Conservation (phyloP, 2,329 filamentous ascomycete species). For the Tolypocladium inflatum region DNA sequence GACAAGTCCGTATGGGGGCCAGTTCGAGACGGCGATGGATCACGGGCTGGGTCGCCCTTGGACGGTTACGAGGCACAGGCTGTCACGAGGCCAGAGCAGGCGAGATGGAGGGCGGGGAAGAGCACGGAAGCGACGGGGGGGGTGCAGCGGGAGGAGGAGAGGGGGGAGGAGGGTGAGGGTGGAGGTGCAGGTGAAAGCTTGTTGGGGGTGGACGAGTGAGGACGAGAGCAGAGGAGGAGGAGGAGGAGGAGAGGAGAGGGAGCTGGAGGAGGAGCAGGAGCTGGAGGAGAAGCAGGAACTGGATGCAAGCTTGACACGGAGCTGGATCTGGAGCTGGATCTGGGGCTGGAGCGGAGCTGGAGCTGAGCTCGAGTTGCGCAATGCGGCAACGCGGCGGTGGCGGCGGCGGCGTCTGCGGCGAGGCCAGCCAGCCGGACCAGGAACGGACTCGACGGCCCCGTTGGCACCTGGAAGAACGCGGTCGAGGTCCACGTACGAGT, state of each 20-base stretch:
- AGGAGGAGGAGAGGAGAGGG: too few species aligned
- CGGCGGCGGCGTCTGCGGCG: background rate
- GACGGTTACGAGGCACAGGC: background rate
- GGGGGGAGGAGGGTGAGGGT: background rate
- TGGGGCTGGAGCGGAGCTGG: background rate
- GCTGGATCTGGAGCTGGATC: background rate
- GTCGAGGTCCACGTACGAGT: too few species aligned
- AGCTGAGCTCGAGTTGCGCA: background rate
- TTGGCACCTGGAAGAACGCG: background rate
- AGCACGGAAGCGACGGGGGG: background rate
- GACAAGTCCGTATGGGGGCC: constrained; percentile 1
- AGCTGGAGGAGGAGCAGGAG: too few species aligned
- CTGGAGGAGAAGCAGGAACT: background rate
- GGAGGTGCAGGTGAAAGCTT: background rate
- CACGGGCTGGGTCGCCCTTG: background rate
- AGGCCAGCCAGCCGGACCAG: background rate
- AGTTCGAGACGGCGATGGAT: background rate
- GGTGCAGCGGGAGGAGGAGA: background rate
- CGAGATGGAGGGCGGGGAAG: constrained; percentile 1
- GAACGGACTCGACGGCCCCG: background rate
- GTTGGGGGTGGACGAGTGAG: background rate
- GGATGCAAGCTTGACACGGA: background rate
- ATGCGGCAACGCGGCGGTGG: background rate
- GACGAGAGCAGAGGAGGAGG: too few species aligned
- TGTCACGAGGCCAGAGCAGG: constrained; percentile 5